Base-by-base conservation (phyloP, 306 rosid species). In the Glycine tomentella region DNA sequence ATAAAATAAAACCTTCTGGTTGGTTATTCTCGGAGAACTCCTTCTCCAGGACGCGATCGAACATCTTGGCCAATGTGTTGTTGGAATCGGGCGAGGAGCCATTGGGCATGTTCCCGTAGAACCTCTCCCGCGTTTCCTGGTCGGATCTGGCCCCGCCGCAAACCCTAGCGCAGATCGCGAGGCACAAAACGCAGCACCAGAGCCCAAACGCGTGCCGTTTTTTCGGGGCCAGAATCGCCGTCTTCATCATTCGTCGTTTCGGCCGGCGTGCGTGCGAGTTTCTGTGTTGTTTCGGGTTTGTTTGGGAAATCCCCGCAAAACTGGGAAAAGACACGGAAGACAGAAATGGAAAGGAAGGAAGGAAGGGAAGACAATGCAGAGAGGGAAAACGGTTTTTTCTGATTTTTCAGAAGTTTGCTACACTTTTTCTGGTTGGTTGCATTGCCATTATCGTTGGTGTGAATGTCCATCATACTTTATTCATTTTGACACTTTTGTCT, bases 31-130 rank as follows among this genome's bases (percentile, higher is more conserved):
- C 99, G 17, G 99, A 85, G 76, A 96, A 96, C 90, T 96, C 99
- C 78, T 96, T 96, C 92, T 96, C 98, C 50, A 96, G 94, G 42
- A 96, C 99, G 77, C 97, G 95, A 88, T 96, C 99, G 86, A 96
- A 93, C 98, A 96, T 96, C 84, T 96, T 88, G 69, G 99, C 99
- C 55, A 96, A 86, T 81, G 86, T 88, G 9, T 93, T 97, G 53
- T 86, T 78, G 52, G 93, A 69, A 16, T 81, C 88, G 14, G 98
- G 97, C 0, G 97, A 78, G 56, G 97, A 79, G 0, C 96, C 89
- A 86, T 96, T 96, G 66, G 67, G 16, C 93, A 96, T 81, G 33
- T 33, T 90, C 2, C 99, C 99, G 52, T 93, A 96, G 82, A 96
- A 96, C 85, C 98, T 93, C 86, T 88, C 97, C 34, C 99, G 81